Conservation (phyloP, 768 basidiomycete genomes). For the Hypholoma fasciculare region DNA sequence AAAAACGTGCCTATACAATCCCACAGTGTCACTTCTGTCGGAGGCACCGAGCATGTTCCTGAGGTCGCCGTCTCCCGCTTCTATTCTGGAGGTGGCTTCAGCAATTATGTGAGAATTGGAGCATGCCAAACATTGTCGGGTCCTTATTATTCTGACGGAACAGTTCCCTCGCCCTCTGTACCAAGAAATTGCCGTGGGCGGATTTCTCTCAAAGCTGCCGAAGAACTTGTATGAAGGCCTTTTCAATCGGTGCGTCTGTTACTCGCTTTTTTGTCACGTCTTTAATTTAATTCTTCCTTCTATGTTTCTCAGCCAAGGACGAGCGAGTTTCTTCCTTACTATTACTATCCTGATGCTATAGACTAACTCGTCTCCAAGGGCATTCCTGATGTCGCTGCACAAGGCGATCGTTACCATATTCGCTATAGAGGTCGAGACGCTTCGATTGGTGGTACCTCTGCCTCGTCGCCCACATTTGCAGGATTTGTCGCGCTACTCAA, state of each 20-base stretch:
- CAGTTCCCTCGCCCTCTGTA: constrained; percentile 59
- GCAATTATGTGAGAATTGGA: constrained; percentile 50
- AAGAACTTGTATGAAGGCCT: constrained; percentile 53
- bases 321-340: constrained; percentile 36
- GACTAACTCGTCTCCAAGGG: constrained; percentile 30
- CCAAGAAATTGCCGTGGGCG: constrained; percentile 44
- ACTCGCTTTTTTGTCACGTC: background rate
- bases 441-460: constrained; percentile 63
- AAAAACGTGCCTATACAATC: background rate
- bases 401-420: constrained; percentile 49
- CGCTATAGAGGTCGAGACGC: constrained; percentile 36
- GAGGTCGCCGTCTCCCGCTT: constrained; percentile 49
- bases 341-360: background rate
- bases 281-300: background rate
- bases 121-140: background rate
- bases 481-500: constrained; percentile 66
- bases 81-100: constrained; percentile 79
- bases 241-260: constrained; percentile 51
- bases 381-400: constrained; percentile 68
- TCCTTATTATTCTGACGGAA: background rate
- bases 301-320: constrained; percentile 37
- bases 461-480: constrained; percentile 63
- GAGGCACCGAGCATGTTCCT: constrained; percentile 60
- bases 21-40: constrained; percentile 68
- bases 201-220: constrained; percentile 46